Percentiles rank a stretch among this genome's conserved stretches.
Conservation (phyloP, 169 alveolate species). For the Cryptosporidium meleagridis region DNA sequence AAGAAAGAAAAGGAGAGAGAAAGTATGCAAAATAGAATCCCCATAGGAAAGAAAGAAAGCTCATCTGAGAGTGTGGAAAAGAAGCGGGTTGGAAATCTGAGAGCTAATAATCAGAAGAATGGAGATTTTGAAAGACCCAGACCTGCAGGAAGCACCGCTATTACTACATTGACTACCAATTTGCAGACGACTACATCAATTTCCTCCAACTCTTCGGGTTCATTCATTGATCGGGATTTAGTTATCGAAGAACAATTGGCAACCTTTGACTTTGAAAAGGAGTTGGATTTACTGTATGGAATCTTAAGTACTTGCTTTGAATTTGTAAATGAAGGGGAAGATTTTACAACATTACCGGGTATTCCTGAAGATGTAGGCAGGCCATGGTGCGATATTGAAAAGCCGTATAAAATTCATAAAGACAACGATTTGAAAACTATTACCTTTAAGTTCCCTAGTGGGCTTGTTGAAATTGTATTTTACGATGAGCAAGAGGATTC, state of each 20-base stretch:
- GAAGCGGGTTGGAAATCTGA: background rate
- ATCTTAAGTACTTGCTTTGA: constrained; percentile 53
- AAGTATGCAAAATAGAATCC: background rate
- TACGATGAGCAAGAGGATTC: constrained; percentile 6
- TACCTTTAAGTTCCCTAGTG: constrained; percentile 56
- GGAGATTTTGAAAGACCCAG: background rate
- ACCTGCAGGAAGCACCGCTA: background rate
- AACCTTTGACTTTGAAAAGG: constrained; percentile 52
- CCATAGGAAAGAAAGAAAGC: background rate
- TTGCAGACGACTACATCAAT: constrained; percentile 30
- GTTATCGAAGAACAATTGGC: constrained; percentile 17
- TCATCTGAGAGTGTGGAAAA: background rate
- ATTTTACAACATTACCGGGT: constrained; percentile 34
- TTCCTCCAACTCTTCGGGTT: constrained; percentile 21
- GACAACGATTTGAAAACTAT: constrained; percentile 34
- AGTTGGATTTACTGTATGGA: constrained; percentile 51
- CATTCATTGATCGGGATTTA: constrained; percentile 16
- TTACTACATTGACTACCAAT: constrained; percentile 19
- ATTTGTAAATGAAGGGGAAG: background rate
- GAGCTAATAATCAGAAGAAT: background rate
- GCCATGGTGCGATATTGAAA: constrained; percentile 73
- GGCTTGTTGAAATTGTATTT: constrained; percentile 65
- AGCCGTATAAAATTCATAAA: constrained; percentile 28
- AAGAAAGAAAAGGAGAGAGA: constrained; percentile 29
- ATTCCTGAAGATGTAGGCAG: constrained; percentile 15